Base-by-base conservation (phyloP, 352 stramenopile species). In the Pythium periplocum region DNA sequence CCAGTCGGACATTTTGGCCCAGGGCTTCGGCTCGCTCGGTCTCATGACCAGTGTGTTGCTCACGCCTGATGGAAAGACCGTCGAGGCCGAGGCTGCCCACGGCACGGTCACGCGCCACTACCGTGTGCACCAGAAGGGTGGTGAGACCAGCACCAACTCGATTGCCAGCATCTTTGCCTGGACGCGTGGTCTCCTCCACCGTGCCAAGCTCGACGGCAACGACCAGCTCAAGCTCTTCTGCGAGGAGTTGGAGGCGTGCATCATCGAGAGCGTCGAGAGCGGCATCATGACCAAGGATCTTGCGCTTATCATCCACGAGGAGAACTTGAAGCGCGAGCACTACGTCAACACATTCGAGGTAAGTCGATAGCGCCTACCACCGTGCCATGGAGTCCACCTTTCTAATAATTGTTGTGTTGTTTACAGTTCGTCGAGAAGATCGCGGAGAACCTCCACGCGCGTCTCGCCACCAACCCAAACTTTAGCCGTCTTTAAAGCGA, bases 71-170 rank as follows among this genome's bases (percentile, higher is more conserved):
- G 87, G 85, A 33, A 86, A 91, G 73, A 93, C 85, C 0, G 66
- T 96, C 45, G 87, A 95, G 61, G 87, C 87, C 37, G 87, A 96
- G 59, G 87, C 87, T 2, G 87, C 87, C 4, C 87, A 96, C 64
- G 87, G 87, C 56, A 96, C 87, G 10, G 87, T 96, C 37, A 96
- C 87, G 45, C 78, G 87, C 53, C 87, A 96, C 69, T 96, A 82
- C 61, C 84, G 87, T 33, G 74, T 87, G 62, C 76, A 93, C 69
- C 83, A 96, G 64, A 91, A 95, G 71, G 85, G 85, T 35, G 78
- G 80, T n/a, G 68, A 88, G 58, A 96, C 87, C 26, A 88, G 68
- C 49, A 96, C 87, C 26, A 96, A 95, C 77, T 83, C 87, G 37
- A 93, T 95, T 55, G 87, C 87, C 7, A 86, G 66, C 48, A 96